Evolutionary conservation across 306 rosid species (phyloP), one percentile per base, ranked within the genome.

Genomic region (Carpinus fangiana): DNA sequence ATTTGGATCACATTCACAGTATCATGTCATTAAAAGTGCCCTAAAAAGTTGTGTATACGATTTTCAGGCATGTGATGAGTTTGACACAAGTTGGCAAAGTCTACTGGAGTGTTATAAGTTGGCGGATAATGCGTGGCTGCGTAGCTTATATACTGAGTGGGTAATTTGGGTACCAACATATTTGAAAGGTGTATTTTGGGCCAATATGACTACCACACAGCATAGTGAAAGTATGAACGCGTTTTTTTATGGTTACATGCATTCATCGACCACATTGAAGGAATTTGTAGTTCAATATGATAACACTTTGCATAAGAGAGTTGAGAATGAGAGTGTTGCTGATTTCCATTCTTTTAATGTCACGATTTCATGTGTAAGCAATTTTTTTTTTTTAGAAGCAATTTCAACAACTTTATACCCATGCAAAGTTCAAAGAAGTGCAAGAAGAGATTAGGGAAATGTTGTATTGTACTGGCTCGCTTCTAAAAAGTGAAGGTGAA

Each of bases 151-250:
- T 13, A 56, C 45, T 26, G 83, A 80, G 20, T 21, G 76, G 13
- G 12, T n/a, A 9, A 34, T 14, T n/a, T 83, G 80, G 83, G 80
- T 77, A 26, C 80, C 48, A 0, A 56, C 43, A n/a, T 83, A 69
- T 79, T 60, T 83, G 52, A 83, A 83, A 36, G 74, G 36, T 3
- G 9, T 53, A 21, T 83, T 83, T 62, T 83, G 78, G 80, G 83
- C 47, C 2, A 51, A 77, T 7, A 70, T 83, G 81, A 79, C 81
- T 16, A 79, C 76, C 4, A 64, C 71, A 11, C 75, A 79, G 31
- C 52, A 43, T 2, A 77, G 52, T 13, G 76, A 79, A 65, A 53
- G 77, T 14, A 34, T 67, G 51, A 13, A 36, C 72, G 57, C 59
- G 5, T 76, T 71, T 8, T 81, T 76, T 43, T 73, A 76, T 34